Base-by-base conservation (phyloP, 2,329 filamentous ascomycete genomes). In the Fusarium transvaalense region DNA sequence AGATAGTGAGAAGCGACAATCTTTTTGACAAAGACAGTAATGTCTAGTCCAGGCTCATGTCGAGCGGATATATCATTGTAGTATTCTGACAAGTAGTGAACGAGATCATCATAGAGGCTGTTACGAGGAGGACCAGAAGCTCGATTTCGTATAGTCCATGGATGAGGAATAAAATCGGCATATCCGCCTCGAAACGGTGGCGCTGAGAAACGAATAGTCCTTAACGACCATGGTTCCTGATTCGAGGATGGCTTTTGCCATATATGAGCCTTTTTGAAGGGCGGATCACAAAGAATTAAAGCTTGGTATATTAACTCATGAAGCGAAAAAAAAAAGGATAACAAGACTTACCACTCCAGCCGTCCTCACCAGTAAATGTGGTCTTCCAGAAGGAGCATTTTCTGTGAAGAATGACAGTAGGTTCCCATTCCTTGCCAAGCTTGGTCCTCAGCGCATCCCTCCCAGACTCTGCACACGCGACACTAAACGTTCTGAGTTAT, bases 321-420 rank as follows among this genome's bases (percentile, higher is more conserved):
- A 14, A 32, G 13, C 13, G 12, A 31, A 14, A 45, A 31, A 25
- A 31, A 14, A 45, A 31, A 25, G n/a, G 3, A 35, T 2, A 17
- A 32, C 1, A 27, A 21, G 15, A 13, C 31, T 57, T 27, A 41
- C 39, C 15, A 19, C 35, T 42, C 57, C 56, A 56, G 23, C 25
- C 27, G 5, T 60, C 6, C 13, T 59, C 35, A 10, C 35, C 10
- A 1, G 13, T 31, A 6, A 51, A 31, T 23, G 42, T 25, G 10
- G 29, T 60, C 8, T 51, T 32, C 35, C 42, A 42, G n/a, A 60
- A 60, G 35, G 42, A 60, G 17, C 54, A 60, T 29, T 60, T 60
- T 51, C 42, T 10, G 19, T 59, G 41, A 35, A 60, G 35, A 12
- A 39, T 34, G 5, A 35, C 42, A 14, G 19, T 34, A 60, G 41